Base-by-base conservation (phyloP, 495 filamentous ascomycete genomes). In the Xylaria palmicola region DNA sequence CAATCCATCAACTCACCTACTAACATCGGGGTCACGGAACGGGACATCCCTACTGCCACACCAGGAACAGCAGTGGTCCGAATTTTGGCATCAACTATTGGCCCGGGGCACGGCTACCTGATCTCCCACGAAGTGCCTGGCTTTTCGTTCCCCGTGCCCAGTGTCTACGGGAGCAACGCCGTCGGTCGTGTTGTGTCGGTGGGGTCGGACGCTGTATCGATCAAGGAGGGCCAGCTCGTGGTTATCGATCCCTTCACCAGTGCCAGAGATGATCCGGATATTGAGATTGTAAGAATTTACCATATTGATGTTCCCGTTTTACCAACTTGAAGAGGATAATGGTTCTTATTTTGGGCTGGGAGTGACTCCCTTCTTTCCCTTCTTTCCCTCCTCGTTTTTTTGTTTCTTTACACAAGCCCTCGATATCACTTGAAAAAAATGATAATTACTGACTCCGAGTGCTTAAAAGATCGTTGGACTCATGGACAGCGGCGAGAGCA, bases 221-320 rank as follows among this genome's bases (percentile, higher is more conserved):
- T 84, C 13, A 67, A 69, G 29, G 56, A 66, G 8, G 80, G 77
- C 0, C 74, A 84, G n/a, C 66, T 85, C 15, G 83, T 83, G 17
- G 72, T 72, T 37, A 65, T 78, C 50, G 81, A 85, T 60, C 47
- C 66, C 19, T 65, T 69, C 4, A 64, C 84, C 6, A 58, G 69
- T 1, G 79, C 72, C 0, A 71, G 83, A 9, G 82, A 86, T 55
- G 72, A 80, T 36, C 67, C 75, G 2, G 63, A 60, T 26, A 63
- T 59, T 13, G 59, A 66, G 15, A 72, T 77, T 6, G 61, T n/a
- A n/a, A n/a, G n/a, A n/a, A n/a, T n/a, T n/a, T n/a, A n/a, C n/a
- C n/a, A n/a, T n/a, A n/a, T n/a, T n/a, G n/a, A n/a, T n/a, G n/a
- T n/a, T n/a, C n/a, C n/a, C n/a, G n/a, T n/a, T n/a, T n/a, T n/a